Percentiles rank a stretch among this genome's conserved stretches.
phyloP scores from a whole-genome alignment of 768 basidiomycete genomes.

The Phylloporus rhodoxanthus region DNA sequence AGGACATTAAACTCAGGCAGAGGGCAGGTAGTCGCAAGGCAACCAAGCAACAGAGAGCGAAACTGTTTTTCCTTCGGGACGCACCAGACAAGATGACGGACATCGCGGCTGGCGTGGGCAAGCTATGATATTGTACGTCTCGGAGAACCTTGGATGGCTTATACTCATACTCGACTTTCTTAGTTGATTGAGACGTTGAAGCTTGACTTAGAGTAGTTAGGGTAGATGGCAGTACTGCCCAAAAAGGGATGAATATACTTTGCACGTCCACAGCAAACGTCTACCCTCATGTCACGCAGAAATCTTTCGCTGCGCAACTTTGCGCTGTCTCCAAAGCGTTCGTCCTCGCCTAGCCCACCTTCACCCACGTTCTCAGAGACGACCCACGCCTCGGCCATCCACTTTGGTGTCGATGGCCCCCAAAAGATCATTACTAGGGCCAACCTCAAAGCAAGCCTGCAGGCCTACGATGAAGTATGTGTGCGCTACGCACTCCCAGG shows the following conservation, averaged over 20 bases:
- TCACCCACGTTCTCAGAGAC: slow-evolving; percentile 82
- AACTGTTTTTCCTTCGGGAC: slow-evolving; percentile 77
- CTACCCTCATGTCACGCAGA: slow-evolving; percentile 39
- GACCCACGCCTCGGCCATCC: slow-evolving; percentile 72
- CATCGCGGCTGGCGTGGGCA: slow-evolving; percentile 46
- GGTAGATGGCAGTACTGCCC: not conserved
- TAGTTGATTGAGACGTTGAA: too few relatives aligned
- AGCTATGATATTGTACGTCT: slow-evolving; percentile 18
- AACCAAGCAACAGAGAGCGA: slow-evolving; percentile 64
- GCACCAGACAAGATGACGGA: slow-evolving; percentile 81
- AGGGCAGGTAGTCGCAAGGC: slow-evolving; percentile 44
- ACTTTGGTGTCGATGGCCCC: slow-evolving; percentile 69
- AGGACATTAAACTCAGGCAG: slow-evolving; percentile 77
- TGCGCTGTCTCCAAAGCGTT: slow-evolving; percentile 41
- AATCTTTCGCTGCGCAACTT: slow-evolving; percentile 55
- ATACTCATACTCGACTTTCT: slow-evolving; percentile 1
- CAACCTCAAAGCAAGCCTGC: slow-evolving; percentile 70
- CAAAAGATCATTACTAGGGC: slow-evolving; percentile 77
- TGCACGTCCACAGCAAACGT: slow-evolving; percentile 12
- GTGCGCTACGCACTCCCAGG: not conserved
- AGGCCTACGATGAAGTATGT: slow-evolving; percentile 77
- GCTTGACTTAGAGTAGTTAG: slow-evolving; percentile 9
- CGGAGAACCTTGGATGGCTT: not conserved
- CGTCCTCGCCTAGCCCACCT: slow-evolving; percentile 53
- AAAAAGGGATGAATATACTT: slow-evolving; percentile 13